These are phyloP conservation scores for Nicotiana tomentosiformis DNA, from an alignment of 257 asterid genomes.

Conservation along the genomic window DNA sequence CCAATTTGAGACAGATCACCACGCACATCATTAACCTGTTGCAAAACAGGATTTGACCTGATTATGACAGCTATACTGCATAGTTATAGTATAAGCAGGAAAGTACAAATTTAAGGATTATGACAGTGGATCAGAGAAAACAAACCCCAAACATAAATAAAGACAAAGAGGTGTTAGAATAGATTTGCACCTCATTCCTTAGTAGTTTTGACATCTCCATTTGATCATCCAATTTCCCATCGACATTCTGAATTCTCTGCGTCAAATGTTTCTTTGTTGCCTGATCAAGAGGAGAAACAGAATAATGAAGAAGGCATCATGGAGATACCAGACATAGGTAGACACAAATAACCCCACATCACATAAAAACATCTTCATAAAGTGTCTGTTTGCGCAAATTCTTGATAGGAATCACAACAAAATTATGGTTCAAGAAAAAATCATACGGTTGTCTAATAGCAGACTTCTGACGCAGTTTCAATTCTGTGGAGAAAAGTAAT, in stretches of 20 bases:
- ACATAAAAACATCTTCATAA: neutral
- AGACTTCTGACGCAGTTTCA: neutral
- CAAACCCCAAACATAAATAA: neutral
- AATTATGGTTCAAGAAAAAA: neutral
- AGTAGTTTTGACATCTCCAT: conserved; percentile 69
- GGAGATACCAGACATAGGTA: neutral
- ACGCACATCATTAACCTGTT: conserved; percentile 15
- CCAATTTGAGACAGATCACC: conserved; percentile 16
- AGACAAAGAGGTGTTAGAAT: neutral
- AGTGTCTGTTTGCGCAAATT: neutral
- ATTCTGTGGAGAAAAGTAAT: neutral
- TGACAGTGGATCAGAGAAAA: neutral
- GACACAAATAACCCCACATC: neutral
- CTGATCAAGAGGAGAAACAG: conserved; percentile 24
- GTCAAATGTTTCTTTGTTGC: conserved; percentile 85
- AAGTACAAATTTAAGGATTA: neutral
- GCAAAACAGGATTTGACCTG: neutral
- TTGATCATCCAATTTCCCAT: conserved; percentile 86
- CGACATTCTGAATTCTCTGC: conserved; percentile 87
- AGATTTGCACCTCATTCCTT: conserved; percentile 47
- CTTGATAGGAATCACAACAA: neutral
- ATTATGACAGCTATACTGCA: neutral
- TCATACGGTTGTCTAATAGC: neutral
- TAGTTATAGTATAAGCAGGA: neutral
- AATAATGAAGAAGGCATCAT: neutral